phyloP scores from a whole-genome alignment of 2,329 filamentous ascomycete species.

The Saccharata proteae region DNA sequence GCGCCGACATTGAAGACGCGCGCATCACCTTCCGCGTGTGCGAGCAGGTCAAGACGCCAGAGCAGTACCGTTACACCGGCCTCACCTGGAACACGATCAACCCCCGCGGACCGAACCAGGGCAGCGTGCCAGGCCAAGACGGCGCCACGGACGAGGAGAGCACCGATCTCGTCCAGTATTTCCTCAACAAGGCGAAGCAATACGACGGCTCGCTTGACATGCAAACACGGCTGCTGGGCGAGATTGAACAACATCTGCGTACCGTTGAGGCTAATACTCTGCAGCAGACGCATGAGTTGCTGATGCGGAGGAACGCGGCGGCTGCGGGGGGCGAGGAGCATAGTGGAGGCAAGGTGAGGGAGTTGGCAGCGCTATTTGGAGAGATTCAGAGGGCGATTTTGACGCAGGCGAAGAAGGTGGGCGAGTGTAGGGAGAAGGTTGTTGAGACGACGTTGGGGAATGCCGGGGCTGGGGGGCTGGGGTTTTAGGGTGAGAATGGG shows the following conservation, averaged over 20 bases:
- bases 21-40: slow-evolving; percentile 61
- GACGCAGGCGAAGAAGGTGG: slow-evolving; percentile 34
- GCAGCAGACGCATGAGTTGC: slow-evolving; percentile 31
- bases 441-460: slow-evolving; percentile 29
- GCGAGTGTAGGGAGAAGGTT: slow-evolving; percentile 35
- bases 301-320: slow-evolving; percentile 16
- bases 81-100: slow-evolving; percentile 14
- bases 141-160: slow-evolving; percentile 24
- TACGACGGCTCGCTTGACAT: slow-evolving; percentile 26
- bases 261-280: slow-evolving; percentile 34
- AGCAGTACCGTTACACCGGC: slow-evolving; percentile 44
- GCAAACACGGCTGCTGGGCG: slow-evolving; percentile 31
- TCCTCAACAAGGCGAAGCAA: slow-evolving; percentile 28
- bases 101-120: slow-evolving; percentile 8
- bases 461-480: slow-evolving; percentile 13
- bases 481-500: not conserved
- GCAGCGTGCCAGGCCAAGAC: slow-evolving; percentile 3
- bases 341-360: slow-evolving; percentile 27
- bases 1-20: slow-evolving; percentile 57
- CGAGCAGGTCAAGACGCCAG: slow-evolving; percentile 60
- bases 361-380: slow-evolving; percentile 34
- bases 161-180: slow-evolving; percentile 36
- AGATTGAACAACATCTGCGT: slow-evolving; percentile 37
- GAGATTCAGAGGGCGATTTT: slow-evolving; percentile 39
- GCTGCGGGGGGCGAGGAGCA: slow-evolving; percentile 10